Percentiles rank a stretch among this genome's conserved stretches.
Conservation (phyloP, 352 stramenopile species). For the Globisporangium acanthophoron region DNA sequence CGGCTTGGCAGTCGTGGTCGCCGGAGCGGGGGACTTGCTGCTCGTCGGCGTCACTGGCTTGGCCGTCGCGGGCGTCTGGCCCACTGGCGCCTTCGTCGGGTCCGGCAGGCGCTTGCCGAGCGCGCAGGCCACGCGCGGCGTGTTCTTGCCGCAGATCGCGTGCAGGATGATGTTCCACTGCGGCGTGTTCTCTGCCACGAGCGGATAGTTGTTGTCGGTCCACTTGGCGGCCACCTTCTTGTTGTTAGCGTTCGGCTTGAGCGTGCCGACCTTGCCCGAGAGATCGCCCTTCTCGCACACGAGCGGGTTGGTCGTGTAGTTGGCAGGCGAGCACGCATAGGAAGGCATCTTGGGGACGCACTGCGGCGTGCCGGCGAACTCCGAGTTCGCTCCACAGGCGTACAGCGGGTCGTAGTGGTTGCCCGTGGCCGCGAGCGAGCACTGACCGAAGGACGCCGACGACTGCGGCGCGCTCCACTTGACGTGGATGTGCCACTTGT, state of each 20-base stretch:
- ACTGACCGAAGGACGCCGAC: constrained; percentile 37
- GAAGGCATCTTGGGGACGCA: constrained; percentile 27
- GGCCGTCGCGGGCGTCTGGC: not conserved
- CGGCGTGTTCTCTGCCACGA: constrained; percentile 18
- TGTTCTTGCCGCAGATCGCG: constrained; percentile 22
- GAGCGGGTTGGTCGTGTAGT: constrained; percentile 26
- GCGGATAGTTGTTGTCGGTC: constrained; percentile 18
- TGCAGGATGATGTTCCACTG: constrained; percentile 39
- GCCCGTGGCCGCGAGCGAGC: constrained; percentile 24
- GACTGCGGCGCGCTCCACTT: constrained; percentile 27
- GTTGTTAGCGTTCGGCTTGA: constrained; percentile 20
- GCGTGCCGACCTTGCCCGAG: constrained; percentile 37
- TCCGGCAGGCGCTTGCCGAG: constrained; percentile 1
- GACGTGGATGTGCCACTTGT: constrained; percentile 33
- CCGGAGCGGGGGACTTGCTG: not conserved
- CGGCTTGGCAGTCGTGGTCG: not conserved
- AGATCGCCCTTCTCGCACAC: constrained; percentile 59
- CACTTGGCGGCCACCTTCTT: constrained; percentile 8
- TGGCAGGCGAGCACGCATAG: constrained; percentile 37
- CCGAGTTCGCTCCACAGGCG: constrained; percentile 48
- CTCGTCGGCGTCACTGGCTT: not conserved
- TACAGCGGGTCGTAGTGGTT: constrained; percentile 59
- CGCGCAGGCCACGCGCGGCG: constrained; percentile 29
- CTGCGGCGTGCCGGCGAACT: constrained; percentile 31
- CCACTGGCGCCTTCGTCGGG: not conserved